These are phyloP conservation scores for Colletotrichum aenigma DNA, from an alignment of 2,329 filamentous ascomycete genomes.

Conservation along the genomic window DNA sequence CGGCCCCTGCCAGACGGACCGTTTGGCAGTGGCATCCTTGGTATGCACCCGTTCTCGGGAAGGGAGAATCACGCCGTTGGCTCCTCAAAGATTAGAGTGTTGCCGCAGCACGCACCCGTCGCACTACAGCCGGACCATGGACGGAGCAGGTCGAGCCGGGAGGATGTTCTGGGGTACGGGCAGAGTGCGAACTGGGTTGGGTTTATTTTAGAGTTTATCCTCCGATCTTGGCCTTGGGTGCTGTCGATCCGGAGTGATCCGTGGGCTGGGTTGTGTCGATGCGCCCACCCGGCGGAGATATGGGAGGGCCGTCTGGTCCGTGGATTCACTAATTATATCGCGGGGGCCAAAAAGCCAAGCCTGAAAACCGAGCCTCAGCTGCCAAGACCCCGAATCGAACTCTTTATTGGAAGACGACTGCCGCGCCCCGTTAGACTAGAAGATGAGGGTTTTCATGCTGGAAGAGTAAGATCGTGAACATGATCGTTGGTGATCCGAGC, in stretches of 20 bases:
- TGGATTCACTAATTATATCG: neutral
- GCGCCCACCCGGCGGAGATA: neutral
- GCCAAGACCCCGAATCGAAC: neutral
- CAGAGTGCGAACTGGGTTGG: neutral
- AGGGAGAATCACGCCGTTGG: neutral
- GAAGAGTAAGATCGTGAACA: neutral
- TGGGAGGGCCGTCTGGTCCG: neutral
- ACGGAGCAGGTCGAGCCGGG: neutral
- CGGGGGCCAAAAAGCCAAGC: neutral
- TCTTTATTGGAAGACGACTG: neutral
- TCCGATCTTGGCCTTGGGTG: neutral
- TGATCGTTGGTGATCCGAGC: neutral
- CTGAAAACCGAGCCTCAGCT: neutral
- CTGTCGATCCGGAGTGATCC: neutral
- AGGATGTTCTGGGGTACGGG: neutral
- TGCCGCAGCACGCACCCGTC: neutral
- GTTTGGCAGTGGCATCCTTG: neutral
- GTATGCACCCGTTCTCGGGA: neutral
- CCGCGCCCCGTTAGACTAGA: rapidly evolving
- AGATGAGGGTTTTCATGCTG: neutral
- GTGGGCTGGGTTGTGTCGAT: neutral
- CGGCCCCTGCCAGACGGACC: rapidly evolving
- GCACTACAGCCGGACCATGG: neutral
- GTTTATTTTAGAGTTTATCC: neutral
- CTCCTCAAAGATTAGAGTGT: neutral